Percentiles rank a stretch among this genome's conserved stretches.
phyloP scores from a whole-genome alignment of 371 early-diverging fungal species.

The Batkoa obscura region DNA sequence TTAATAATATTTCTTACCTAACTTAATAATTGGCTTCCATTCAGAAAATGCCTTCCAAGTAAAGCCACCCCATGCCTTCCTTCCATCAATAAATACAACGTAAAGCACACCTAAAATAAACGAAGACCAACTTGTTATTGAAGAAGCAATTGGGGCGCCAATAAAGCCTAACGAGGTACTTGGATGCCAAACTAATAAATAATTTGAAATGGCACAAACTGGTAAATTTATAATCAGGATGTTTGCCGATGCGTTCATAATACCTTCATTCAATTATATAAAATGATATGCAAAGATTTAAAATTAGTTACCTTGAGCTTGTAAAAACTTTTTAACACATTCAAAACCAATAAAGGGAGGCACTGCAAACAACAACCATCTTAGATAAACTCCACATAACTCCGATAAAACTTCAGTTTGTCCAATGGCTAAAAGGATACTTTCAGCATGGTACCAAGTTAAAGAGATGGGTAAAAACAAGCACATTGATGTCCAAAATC shows the following conservation, averaged over 20 bases:
- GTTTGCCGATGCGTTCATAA: slow-evolving; percentile 65
- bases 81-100: slow-evolving; percentile 38
- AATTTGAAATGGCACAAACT: slow-evolving; percentile 51
- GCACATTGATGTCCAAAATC: slow-evolving; percentile 38
- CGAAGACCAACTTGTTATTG: slow-evolving; percentile 54
- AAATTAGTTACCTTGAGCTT: slow-evolving; percentile 35
- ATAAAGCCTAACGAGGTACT: slow-evolving; percentile 48
- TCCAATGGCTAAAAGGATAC: slow-evolving; percentile 25
- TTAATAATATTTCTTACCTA: slow-evolving; percentile 56
- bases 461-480: slow-evolving; percentile 48
- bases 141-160: slow-evolving; percentile 68
- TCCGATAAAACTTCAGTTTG: slow-evolving; percentile 30
- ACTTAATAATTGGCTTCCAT: slow-evolving; percentile 40
- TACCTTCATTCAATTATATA: slow-evolving; percentile 18
- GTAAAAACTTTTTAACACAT: slow-evolving; percentile 56
- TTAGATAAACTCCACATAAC: slow-evolving; percentile 34
- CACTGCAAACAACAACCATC: slow-evolving; percentile 42
- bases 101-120: slow-evolving; percentile 36
- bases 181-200: slow-evolving; percentile 48
- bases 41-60: slow-evolving; percentile 36
- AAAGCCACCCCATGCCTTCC: slow-evolving; percentile 73
- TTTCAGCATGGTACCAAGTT: slow-evolving; percentile 50
- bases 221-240: slow-evolving; percentile 49
- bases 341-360: slow-evolving; percentile 59
- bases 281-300: not conserved